Conservation (phyloP, 1,139 yeast genomes). For the Groenewaldozyma auringiensis region DNA sequence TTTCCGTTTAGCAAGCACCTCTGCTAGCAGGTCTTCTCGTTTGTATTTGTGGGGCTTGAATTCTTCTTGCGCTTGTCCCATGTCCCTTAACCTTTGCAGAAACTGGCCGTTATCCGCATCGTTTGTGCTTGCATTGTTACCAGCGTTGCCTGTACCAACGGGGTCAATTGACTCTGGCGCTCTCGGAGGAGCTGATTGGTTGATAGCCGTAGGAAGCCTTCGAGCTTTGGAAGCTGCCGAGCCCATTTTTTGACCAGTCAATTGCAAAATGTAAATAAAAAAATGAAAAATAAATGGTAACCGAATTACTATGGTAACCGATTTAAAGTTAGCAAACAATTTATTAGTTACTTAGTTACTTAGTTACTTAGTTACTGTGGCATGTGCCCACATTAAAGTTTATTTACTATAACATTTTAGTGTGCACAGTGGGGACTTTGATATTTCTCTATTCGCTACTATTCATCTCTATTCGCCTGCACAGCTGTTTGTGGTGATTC, state of each 20-base stretch:
- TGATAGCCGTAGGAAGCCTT: background rate
- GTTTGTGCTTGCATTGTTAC: background rate
- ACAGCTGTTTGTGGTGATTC: too few species aligned
- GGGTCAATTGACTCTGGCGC: background rate
- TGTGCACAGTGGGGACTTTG: too few species aligned
- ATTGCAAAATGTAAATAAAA: too few species aligned
- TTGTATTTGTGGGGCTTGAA: background rate
- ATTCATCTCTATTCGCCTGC: background rate
- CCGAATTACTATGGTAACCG: too few species aligned
- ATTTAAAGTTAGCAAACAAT: too few species aligned
- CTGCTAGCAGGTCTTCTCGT: background rate
- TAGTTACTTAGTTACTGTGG: too few species aligned
- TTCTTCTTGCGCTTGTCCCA: conserved; percentile 2
- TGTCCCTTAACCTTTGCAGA: conserved; percentile 1
- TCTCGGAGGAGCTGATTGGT: background rate
- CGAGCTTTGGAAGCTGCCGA: conserved; percentile 3
- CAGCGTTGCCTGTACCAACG: background rate
- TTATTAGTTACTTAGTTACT: too few species aligned
- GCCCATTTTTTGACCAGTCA: background rate
- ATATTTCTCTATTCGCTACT: background rate
- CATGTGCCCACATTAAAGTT: too few species aligned
- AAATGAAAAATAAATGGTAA: too few species aligned
- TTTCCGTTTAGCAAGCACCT: conserved; percentile 1
- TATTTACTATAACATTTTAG: too few species aligned
- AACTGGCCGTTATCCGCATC: background rate